Conservation (phyloP, 1,284 basidiomycete species). For the Gomphus bonarii region DNA sequence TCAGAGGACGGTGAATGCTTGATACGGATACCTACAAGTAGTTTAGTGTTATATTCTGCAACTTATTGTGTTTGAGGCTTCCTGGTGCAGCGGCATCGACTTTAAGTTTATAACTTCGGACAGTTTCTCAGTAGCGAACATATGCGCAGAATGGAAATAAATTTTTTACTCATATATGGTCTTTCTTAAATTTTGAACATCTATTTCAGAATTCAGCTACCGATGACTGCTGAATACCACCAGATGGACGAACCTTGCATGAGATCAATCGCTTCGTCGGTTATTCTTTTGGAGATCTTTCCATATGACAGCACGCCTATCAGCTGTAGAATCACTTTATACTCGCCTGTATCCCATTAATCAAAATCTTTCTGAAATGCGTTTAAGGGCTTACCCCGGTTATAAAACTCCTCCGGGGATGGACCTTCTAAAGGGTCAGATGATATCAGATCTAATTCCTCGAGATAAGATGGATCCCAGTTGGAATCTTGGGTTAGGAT, state of each 20-base stretch:
- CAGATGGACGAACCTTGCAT: slow-evolving; percentile 42
- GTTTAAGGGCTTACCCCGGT: slow-evolving; percentile 56
- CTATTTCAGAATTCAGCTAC: slow-evolving; percentile 25
- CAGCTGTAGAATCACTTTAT: slow-evolving; percentile 93
- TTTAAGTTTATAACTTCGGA: slow-evolving; percentile 78
- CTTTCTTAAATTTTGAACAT: slow-evolving; percentile 89
- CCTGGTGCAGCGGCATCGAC: slow-evolving; percentile 75
- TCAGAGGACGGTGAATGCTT: neutral
- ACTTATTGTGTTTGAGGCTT: slow-evolving; percentile 63
- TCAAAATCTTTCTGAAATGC: neutral
- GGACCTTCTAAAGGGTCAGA: slow-evolving; percentile 68
- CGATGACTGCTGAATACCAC: neutral
- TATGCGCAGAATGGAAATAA: neutral
- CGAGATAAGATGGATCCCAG: neutral
- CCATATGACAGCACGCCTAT: slow-evolving; percentile 83
- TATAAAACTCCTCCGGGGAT: slow-evolving; percentile 78
- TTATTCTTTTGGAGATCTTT: slow-evolving; percentile 87
- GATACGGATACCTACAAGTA: slow-evolving; percentile 47
- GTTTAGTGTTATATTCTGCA: slow-evolving; percentile 71
- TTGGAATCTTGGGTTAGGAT: slow-evolving; percentile 37
- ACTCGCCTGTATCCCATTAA: slow-evolving; percentile 58
- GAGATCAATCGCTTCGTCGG: slow-evolving; percentile 81
- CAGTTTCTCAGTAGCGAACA: slow-evolving; percentile 5
- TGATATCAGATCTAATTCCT: slow-evolving; percentile 23
- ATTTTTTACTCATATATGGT: slow-evolving; percentile 75